Conservation (phyloP, 371 early-diverging fungal genomes). For the Choanephora cucurbitarum region DNA sequence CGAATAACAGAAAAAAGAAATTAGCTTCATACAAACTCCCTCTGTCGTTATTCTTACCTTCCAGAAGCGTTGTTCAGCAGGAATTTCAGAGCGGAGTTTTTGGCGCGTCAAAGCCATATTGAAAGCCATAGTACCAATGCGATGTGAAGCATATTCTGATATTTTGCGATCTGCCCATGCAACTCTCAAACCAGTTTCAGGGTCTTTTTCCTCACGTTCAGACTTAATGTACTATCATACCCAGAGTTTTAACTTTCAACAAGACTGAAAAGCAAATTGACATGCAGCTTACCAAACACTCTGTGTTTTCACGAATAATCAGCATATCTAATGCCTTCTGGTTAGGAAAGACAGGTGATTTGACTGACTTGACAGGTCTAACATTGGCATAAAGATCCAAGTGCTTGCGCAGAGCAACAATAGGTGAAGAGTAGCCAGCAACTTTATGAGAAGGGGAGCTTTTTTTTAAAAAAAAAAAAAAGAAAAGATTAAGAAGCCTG, state of each 20-base stretch:
- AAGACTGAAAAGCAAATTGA: not conserved
- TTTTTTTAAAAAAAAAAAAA: too few relatives aligned
- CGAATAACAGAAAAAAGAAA: not conserved
- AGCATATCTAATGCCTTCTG: slow-evolving; percentile 87
- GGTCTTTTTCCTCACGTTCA: slow-evolving; percentile 71
- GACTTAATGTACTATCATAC: slow-evolving; percentile 77
- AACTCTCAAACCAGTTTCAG: slow-evolving; percentile 63
- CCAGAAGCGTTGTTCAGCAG: slow-evolving; percentile 65
- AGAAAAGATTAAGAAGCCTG: not conserved
- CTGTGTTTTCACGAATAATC: slow-evolving; percentile 96
- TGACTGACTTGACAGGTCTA: slow-evolving; percentile 80
- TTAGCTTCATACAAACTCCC: too few relatives aligned
- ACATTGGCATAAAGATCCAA: slow-evolving; percentile 95
- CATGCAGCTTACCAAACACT: slow-evolving; percentile 79
- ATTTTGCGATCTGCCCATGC: slow-evolving; percentile 91
- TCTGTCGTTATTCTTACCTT: slow-evolving; percentile 29
- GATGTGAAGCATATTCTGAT: slow-evolving; percentile 81
- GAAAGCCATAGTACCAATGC: slow-evolving; percentile 88
- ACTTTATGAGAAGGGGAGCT: slow-evolving; percentile 97
- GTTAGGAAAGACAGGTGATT: slow-evolving; percentile 58
- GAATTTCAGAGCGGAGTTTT: slow-evolving; percentile 63
- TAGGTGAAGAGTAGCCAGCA: slow-evolving; percentile 94
- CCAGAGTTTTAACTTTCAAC: too few relatives aligned
- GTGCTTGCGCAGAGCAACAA: slow-evolving; percentile 90
- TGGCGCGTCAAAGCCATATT: slow-evolving; percentile 84